Evolutionary conservation across 2,329 filamentous ascomycete species (phyloP), one percentile per base, ranked within the genome.

Genomic region (Aspergillus sp.): DNA sequence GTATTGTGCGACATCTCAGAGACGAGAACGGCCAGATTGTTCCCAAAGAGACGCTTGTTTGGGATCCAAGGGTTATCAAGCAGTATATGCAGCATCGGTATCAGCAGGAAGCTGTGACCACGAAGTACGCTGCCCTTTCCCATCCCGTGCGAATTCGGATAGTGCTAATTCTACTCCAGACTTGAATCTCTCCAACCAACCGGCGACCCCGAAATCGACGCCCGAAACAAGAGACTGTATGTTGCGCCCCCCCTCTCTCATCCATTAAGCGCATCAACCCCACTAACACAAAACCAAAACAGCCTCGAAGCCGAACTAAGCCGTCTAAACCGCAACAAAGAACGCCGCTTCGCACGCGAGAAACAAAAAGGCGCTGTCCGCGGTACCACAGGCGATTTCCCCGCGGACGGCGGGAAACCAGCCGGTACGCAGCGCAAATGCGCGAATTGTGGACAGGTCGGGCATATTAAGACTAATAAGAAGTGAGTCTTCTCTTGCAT

Each of bases 381-480:
- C 17, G 69, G 74, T 1, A 72, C 69, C 12, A 69, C 69, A 6
- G 74, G 74, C 27, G 70, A 71, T 4, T 71, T 71, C 3, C 68
- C 71, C 4, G 65, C 65, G 5, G 71, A 71, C 50, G 79, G 74
- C 43, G 83, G 84, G 52, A 94, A 88, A 48, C 85, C 85, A 30
- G 76, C 74, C 32, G 76, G 76, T 41, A 84, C 82, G 9, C 77
- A 79, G 48, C 81, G 94, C 60, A 97, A 97, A 74, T 98, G 93
- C 72, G 93, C 93, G 57, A 97, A 96, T 69, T 98, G 93, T 72
- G 93, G 93, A 44, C 87, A 93, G 68, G 86, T 95, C 47, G 93
- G 93, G 27, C 93, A 98, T 64, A 98, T 98, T 76, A 96, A 96
- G 72, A 97, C 91, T 43, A 97, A 97, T 76, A 95, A 96, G 75